Base-by-base conservation (phyloP, 257 asterid species). In the Lavandula angustifolia region DNA sequence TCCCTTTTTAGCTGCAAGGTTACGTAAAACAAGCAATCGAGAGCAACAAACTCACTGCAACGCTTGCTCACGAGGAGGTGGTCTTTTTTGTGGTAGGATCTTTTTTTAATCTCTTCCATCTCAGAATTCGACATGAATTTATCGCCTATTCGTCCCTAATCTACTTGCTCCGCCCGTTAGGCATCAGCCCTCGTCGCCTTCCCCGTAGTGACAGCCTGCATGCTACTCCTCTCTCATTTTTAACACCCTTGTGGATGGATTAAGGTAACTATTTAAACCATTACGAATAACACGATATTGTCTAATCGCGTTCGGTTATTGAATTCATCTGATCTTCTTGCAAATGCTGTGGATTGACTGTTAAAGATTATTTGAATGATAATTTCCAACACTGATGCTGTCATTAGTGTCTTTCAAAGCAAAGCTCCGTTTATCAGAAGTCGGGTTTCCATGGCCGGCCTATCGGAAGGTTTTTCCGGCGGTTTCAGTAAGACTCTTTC, bases 1-100 rank as follows among this genome's bases (percentile, higher is more conserved):
- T n/a, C n/a, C n/a, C n/a, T n/a, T n/a, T n/a, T 51, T 65, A 91
- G 96, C 47, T 91, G 82, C 96, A 91, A 81, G 80, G 84, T 63
- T 59, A 71, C 54, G 54, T 88, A 52, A 80, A 75, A 81, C 84
- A 76, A 47, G 80, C 72, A 46, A 78, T 88, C 81, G 41, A 54
- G 56, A 73, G 75, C 87, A 83, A 82, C 56, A 77, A 79, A 59
- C 68, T 83, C 29, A 81, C 86, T 44, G 86, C 83, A 44, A 74
- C 75, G 57, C 82, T 88, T 60, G 95, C 92, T 31, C 82, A 91
- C 37, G 77, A 85, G 58, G 98, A 88, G 84, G 84, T 91, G 59
- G 84, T 85, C 60, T 91, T 91, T 54, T 68, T 88, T 64, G 55
- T 84, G 94, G 98, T 86, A 77, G 13, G 76, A 54, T 56, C 43